Percentiles rank a stretch among this genome's conserved stretches.
phyloP scores from a whole-genome alignment of 495 filamentous ascomycete genomes.

The Elasticomyces elasticus region DNA sequence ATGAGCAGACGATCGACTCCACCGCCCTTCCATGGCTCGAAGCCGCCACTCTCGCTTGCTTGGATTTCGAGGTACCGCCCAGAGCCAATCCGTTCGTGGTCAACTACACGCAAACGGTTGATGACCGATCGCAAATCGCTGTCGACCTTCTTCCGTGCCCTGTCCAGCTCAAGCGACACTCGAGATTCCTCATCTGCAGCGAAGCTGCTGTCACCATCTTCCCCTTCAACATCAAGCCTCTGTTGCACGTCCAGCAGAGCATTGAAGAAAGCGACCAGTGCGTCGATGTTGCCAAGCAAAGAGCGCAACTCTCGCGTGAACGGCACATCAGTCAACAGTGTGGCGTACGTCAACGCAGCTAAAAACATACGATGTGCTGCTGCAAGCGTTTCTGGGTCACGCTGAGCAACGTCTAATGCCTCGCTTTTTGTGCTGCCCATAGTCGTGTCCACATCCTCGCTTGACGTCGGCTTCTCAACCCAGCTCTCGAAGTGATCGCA shows the following conservation, averaged over 20 bases:
- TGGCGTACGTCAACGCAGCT: slow-evolving; percentile 48
- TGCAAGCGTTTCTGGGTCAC: slow-evolving; percentile 77
- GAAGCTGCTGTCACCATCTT: slow-evolving; percentile 61
- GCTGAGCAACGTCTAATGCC: slow-evolving; percentile 26
- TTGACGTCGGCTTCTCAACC: slow-evolving; percentile 15
- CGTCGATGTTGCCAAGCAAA: slow-evolving; percentile 63
- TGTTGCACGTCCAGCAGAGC: slow-evolving; percentile 63
- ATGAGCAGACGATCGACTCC: slow-evolving; percentile 74
- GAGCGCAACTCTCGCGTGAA: slow-evolving; percentile 64
- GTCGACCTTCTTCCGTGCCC: slow-evolving; percentile 44
- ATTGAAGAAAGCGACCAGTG: slow-evolving; percentile 61
- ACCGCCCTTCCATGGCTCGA: slow-evolving; percentile 54
- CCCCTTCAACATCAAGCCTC: slow-evolving; percentile 63
- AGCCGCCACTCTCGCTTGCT: slow-evolving; percentile 34
- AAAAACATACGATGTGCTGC: slow-evolving; percentile 70
- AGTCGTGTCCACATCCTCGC: neutral
- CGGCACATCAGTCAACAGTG: slow-evolving; percentile 58
- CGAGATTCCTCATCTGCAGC: slow-evolving; percentile 60
- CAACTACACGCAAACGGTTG: slow-evolving; percentile 47
- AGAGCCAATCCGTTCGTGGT: slow-evolving; percentile 35
- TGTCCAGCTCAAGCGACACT: slow-evolving; percentile 51
- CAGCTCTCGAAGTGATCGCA: slow-evolving; percentile 55
- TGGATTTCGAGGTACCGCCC: slow-evolving; percentile 3
- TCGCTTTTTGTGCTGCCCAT: neutral
- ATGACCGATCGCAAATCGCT: slow-evolving; percentile 55